Evolutionary conservation across 2,329 filamentous ascomycete genomes (phyloP), one percentile per base, ranked within the genome.

Genomic region (Colletotrichum phormii): DNA sequence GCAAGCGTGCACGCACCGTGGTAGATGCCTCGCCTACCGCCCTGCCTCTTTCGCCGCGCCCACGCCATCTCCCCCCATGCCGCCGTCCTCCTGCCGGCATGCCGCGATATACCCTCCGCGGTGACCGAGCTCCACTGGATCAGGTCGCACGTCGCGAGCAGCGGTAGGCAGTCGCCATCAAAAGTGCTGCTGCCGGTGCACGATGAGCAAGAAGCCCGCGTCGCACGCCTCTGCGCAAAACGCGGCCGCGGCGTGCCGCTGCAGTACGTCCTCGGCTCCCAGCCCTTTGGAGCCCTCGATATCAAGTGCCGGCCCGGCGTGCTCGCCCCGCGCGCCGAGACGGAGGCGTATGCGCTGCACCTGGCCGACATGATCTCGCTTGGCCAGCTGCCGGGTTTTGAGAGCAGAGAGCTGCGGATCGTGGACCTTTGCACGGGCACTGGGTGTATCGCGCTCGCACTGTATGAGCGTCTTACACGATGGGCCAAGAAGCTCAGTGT

Each of bases 391-490:
- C 55, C 75, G 53, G 65, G 68, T n/a, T 58, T 57, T 22, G 49
- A 26, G 57, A n/a, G 7, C 29, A 31, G 6, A 55, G 35, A 13
- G 13, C 77, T 97, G 13, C 88, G 87, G 13, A 85, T 98, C 53
- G 81, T 98, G 9, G 97, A 99, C 81, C 86, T 98, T 35, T 98
- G 97, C 81, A 95, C 95, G 0, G 97, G 97, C 11, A 94, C 94
- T 5, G 97, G 97, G 5, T 98, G 96, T 82, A 97, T 98, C 75
- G 89, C 95, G 0, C 88, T 98, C 9, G 88, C 94, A 3, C 86
- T 98, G 7, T 90, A 93, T 74, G 86, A 91, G 46, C 86, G 92
- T 11, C 87, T 95, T 49, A 82, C 82, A 22, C 71, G 79, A 77
- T 77, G 81, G 24, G 81, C 85, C 63, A 76, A 80, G 1, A 61